phyloP scores from a whole-genome alignment of 1,139 yeast genomes.

The Candida tropicalis region DNA sequence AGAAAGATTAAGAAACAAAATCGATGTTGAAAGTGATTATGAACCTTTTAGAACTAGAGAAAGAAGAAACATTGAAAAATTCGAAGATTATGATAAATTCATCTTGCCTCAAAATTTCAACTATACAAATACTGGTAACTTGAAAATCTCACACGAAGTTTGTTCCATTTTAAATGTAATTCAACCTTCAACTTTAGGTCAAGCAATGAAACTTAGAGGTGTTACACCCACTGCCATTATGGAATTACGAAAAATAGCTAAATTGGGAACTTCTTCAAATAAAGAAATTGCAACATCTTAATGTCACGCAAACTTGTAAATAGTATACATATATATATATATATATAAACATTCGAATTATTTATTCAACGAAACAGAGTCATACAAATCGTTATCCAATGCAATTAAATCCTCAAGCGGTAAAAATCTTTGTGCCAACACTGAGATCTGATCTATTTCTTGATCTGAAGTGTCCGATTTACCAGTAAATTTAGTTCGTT shows the following conservation, averaged over 20 bases:
- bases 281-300: conserved; percentile 15
- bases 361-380: conserved; percentile 4
- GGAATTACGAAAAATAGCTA: conserved; percentile 57
- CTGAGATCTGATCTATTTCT: conserved; percentile 28
- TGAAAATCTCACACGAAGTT: conserved; percentile 72
- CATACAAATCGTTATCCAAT: conserved; percentile 34
- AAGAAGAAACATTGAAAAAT: conserved; percentile 68
- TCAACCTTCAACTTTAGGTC: conserved; percentile 90
- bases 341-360: too few species aligned
- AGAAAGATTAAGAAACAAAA: conserved; percentile 56
- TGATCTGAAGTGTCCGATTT: conserved; percentile 15
- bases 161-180: conserved; percentile 68
- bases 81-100: conserved; percentile 79
- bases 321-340: too few species aligned
- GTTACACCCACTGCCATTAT: conserved; percentile 86
- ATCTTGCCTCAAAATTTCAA: conserved; percentile 66
- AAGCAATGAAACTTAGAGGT: conserved; percentile 92
- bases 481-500: conserved; percentile 33
- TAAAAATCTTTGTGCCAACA: conserved; percentile 37
- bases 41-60: conserved; percentile 81
- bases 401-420: conserved; percentile 42
- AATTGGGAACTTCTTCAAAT: conserved; percentile 6
- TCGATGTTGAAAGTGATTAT: conserved; percentile 81
- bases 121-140: conserved; percentile 50
- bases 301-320: background rate